A percentile compares a stretch with the other conserved stretches of the same genome.
Conservation (phyloP, 495 filamentous ascomycete species). For the Extremus antarcticus region DNA sequence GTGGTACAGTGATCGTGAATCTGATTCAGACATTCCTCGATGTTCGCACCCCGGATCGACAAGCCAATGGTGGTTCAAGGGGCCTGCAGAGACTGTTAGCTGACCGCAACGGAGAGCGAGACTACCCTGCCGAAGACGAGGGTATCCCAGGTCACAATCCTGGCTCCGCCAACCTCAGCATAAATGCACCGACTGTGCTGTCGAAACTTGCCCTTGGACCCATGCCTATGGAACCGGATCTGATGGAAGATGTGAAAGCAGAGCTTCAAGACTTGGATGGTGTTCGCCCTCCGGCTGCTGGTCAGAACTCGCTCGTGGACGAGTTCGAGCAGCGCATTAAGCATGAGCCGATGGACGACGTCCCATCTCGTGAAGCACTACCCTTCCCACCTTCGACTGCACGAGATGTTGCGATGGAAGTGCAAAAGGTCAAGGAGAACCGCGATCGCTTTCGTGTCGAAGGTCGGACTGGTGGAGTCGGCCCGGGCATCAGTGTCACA, state of each 20-base stretch:
- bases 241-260: slow-evolving; percentile 69
- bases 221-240: slow-evolving; percentile 63
- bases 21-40: slow-evolving; percentile 65
- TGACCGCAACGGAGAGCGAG: slow-evolving; percentile 47
- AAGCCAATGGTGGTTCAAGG: slow-evolving; percentile 56
- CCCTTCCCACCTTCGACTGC: slow-evolving; percentile 77
- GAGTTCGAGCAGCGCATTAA: slow-evolving; percentile 81
- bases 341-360: slow-evolving; percentile 77
- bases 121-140: slow-evolving; percentile 69
- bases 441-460: slow-evolving; percentile 80
- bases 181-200: slow-evolving; percentile 45
- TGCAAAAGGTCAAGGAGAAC: slow-evolving; percentile 88
- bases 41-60: slow-evolving; percentile 61
- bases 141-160: slow-evolving; percentile 87
- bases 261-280: slow-evolving; percentile 72
- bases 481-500: slow-evolving; percentile 69
- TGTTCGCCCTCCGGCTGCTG: slow-evolving; percentile 53
- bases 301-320: slow-evolving; percentile 55
- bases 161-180: slow-evolving; percentile 66
- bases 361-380: slow-evolving; percentile 60
- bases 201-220: slow-evolving; percentile 64
- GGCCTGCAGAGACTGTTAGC: slow-evolving; percentile 74
- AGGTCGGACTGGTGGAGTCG: slow-evolving; percentile 65
- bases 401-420: slow-evolving; percentile 83
- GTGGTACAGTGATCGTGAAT: slow-evolving; percentile 62